Base-by-base conservation (phyloP, 2,329 filamentous ascomycete species). In the Xylaria digitata region DNA sequence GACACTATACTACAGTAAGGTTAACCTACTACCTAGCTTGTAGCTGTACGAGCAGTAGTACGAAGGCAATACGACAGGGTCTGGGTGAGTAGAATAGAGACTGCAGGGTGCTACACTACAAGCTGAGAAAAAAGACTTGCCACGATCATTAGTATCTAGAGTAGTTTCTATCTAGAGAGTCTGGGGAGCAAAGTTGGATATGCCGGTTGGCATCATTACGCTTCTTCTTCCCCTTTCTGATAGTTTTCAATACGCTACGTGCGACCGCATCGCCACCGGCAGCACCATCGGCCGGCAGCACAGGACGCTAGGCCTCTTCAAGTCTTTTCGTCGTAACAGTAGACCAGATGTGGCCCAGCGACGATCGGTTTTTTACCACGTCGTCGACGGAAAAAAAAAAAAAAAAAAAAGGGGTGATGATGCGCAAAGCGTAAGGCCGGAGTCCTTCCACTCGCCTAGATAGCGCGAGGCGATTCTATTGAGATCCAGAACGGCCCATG, bases 401-500 rank as follows among this genome's bases (percentile, higher is more conserved):
- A 26, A 37, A 37, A 19, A 61, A 53, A 26, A 23, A 21, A 17
- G 42, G 48, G 52, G 52, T 53, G 40, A 5, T 19, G 43, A 57
- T 61, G 52, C 57, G 43, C 57, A 52, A 56, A 40, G 57, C 57
- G 45, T 48, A 32, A 6, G 30, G 40, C 17, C 52, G 57, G 63
- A 53, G 19, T 62, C 50, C 63, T 65, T 55, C 19, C 11, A 11
- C 54, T 63, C 54, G 53, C 54, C 54, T 59, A 37, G 48, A 45
- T 53, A 54, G 23, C 34, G 46, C 37, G 55, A 17, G 40, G 54
- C 15, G 21, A n/a, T 56, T 59, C 19, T 66, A 59, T 60, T 50
- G 55, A 50, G 49, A 50, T 66, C 60, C 43, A 66, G 59, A 66
- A 59, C 54, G 54, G 49, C 26, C 54, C 32, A 63, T 66, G 15